These are phyloP conservation scores for Wickerhamiella azymoides DNA, from an alignment of 805 yeast genomes.

Conservation along the genomic window DNA sequence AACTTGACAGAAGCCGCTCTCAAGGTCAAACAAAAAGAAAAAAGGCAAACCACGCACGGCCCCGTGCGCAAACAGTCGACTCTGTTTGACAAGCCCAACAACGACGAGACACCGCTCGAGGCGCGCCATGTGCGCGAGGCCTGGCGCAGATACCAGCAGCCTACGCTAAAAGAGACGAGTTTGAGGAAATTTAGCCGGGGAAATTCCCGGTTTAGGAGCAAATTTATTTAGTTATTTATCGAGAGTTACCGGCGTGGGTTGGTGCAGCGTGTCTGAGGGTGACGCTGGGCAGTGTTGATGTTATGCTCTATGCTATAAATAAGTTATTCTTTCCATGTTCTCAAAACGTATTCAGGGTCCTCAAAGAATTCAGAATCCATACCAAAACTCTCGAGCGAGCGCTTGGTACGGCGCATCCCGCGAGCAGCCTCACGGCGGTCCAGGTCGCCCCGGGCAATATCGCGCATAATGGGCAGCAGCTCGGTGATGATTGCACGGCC, in stretches of 20 bases:
- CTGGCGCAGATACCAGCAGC: conserved; percentile 15
- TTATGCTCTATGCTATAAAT: background rate
- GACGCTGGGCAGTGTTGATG: no score
- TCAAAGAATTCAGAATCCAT: background rate
- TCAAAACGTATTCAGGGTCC: conserved; percentile 1
- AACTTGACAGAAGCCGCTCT: conserved; percentile 85
- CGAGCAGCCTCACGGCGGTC: conserved; percentile 3
- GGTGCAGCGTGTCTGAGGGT: no score
- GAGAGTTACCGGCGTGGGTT: no score
- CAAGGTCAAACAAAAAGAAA: conserved; percentile 54
- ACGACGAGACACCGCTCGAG: conserved; percentile 18
- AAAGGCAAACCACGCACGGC: conserved; percentile 8
- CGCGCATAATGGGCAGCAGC: conserved; percentile 21
- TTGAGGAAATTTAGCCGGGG: conserved; percentile 15
- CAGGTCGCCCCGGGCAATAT: conserved; percentile 21
- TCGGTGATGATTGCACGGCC: conserved; percentile 11
- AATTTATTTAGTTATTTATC: conserved; percentile 11
- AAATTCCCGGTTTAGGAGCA: conserved; percentile 9
- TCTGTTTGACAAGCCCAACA: conserved; percentile 15
- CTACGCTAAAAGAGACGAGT: conserved; percentile 11
- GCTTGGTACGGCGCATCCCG: conserved; percentile 11
- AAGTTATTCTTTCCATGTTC: background rate
- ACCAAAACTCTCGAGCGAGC: conserved; percentile 19
- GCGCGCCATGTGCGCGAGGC: conserved; percentile 20
- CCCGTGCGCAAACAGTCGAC: conserved; percentile 8